Evolutionary conservation across 2,329 filamentous ascomycete genomes (phyloP), one percentile per base, ranked within the genome.

Genomic region (Coniochaeta ligniaria): DNA sequence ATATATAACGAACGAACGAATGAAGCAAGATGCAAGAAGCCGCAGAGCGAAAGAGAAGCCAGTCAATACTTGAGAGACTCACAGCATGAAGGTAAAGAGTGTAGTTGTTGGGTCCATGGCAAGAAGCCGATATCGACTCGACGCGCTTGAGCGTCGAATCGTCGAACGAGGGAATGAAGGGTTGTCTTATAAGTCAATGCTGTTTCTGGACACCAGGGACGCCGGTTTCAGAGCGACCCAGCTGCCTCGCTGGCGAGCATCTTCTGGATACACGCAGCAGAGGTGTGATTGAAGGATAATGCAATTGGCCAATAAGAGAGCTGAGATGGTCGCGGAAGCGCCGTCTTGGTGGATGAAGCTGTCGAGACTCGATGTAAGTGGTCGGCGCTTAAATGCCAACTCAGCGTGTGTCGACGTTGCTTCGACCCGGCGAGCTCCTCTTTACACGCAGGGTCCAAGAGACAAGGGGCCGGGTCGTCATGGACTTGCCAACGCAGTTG

Each of bases 1-100:
- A 52, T 28, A 12, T 52, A 56, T 14, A 38, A 36, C 54, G 54
- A 56, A 36, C 2, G 54, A n/a, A 56, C 11, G 54, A 35, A 55
- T 9, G 11, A 55, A 55, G 61, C 66, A 58, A 58, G 63, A 64
- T 66, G 62, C 66, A 62, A 57, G 57, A 54, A 65, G 38, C 38
- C 38, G 38, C 33, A 17, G 58, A 38, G 28, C 60, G 22, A 4
- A 54, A 55, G 56, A 60, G 60, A 65, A 38, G 55, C 36, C 26
- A 56, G 52, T 52, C 24, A 41, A 59, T 59, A 47, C 47, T 61
- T 43, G 60, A 57, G 20, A 33, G 64, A 85, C 84, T 83, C 77
- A 88, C 85, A 88, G 74, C 74, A 86, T 80, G 72, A 90, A 89
- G 63, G 87, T 88, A 70, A 88, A 81, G 66, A 90, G 83, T 62